Conservation (phyloP, 2,329 filamentous ascomycete species). For the Pseudocercospora ulei region DNA sequence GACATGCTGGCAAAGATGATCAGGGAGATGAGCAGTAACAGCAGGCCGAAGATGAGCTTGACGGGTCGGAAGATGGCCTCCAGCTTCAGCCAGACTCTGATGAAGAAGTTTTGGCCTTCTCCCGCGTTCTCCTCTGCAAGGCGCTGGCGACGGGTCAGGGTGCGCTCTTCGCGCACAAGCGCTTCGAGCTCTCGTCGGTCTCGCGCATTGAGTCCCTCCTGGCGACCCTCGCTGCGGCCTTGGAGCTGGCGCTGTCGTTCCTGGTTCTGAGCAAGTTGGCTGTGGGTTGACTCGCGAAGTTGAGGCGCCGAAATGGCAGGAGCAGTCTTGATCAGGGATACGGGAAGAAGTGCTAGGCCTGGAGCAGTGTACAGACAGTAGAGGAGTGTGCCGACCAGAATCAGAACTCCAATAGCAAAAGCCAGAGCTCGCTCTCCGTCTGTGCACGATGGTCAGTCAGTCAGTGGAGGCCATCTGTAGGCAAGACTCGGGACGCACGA, state of each 20-base stretch:
- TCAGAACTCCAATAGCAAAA: conserved; percentile 78
- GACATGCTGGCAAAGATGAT: conserved; percentile 85
- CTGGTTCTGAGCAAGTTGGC: conserved; percentile 74
- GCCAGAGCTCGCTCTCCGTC: conserved; percentile 85
- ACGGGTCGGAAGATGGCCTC: conserved; percentile 77
- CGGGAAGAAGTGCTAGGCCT: conserved; percentile 77
- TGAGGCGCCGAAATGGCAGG: conserved; percentile 75
- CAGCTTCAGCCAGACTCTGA: conserved; percentile 67
- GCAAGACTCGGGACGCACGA: conserved; percentile 45
- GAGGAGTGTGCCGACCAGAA: conserved; percentile 73
- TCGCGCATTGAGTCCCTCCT: conserved; percentile 66
- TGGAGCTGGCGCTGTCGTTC: conserved; percentile 89
- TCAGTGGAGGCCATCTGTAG: conserved; percentile 2
- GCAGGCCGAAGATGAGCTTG: conserved; percentile 73
- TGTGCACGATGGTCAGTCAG: conserved; percentile 30
- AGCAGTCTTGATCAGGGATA: conserved; percentile 84
- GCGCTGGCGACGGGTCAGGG: conserved; percentile 76
- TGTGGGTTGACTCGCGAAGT: conserved; percentile 63
- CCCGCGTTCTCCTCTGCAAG: conserved; percentile 74
- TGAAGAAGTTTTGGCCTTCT: conserved; percentile 63
- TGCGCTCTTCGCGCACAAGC: conserved; percentile 81
- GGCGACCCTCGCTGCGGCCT: conserved; percentile 66
- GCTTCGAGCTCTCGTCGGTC: conserved; percentile 82
- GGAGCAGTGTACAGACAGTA: conserved; percentile 83
- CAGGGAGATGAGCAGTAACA: conserved; percentile 64